Evolutionary conservation across 306 rosid genomes (phyloP), one percentile per base, ranked within the genome.

Genomic region (Arachis hypogaea): DNA sequence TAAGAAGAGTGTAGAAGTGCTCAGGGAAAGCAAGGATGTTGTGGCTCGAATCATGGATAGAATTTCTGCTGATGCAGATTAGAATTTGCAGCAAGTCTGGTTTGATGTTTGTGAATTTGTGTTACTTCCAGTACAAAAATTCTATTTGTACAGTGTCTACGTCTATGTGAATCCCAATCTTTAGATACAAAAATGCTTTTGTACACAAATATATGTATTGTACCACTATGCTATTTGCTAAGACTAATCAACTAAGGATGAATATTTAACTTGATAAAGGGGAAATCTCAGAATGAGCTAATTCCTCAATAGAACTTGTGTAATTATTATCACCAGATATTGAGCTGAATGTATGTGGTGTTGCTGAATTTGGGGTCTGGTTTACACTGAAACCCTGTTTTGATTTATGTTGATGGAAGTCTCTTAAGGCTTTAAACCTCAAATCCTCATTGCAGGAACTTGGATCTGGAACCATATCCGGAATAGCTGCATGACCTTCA

Each of bases 361-460:
- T 9, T 12, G 72, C 74, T 72, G 86, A 82, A 69, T 65, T 73
- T 56, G 78, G 90, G 5, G 79, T 72, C 10, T 66, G 81, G 81
- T 74, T 82, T 72, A n/a, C 77, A 63, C 75, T 76, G 52, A 14
- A 60, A 78, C 86, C 81, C 54, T 74, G 82, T n/a, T 46, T 65
- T 56, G 79, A 42, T 77, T 71, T 42, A 41, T 73, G 40, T 51
- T 66, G 60, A 28, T 77, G 87, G 73, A 87, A 79, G 80, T 91
- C 94, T 79, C 89, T 83, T 82, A 91, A 87, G 61, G 90, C 90
- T 86, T 85, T 88, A 42, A 91, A 91, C 82, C 94, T 86, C 71
- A 91, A 58, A 69, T 91, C 97, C 30, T 80, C 88, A 40, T 1
- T 59, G 22, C 69, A 72, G 59, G 44, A 7, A 50, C 86, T 79